Percentiles rank a stretch among this genome's conserved stretches.
phyloP scores from a whole-genome alignment of 2,329 filamentous ascomycete species.

The Venturia effusa region DNA sequence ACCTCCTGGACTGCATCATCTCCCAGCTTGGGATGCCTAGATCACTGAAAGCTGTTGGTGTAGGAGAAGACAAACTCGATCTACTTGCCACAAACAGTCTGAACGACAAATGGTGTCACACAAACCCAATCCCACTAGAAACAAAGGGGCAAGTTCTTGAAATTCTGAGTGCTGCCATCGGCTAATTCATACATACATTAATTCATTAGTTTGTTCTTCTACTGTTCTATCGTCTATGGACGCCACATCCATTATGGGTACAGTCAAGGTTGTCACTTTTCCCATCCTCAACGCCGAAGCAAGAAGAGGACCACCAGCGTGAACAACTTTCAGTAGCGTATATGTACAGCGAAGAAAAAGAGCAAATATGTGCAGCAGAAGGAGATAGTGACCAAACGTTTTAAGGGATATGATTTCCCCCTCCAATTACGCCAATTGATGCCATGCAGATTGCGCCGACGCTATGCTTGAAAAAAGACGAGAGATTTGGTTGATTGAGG shows the following conservation, averaged over 20 bases:
- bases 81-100: constrained; percentile 39
- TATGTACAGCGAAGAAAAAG: background rate
- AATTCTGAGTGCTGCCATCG: constrained; percentile 34
- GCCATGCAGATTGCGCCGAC: background rate
- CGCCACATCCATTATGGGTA: background rate
- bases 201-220: background rate
- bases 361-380: background rate
- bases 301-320: background rate
- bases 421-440: background rate
- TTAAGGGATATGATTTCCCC: background rate
- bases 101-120: constrained; percentile 38
- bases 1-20: constrained; percentile 42
- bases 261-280: background rate
- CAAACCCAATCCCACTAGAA: constrained; percentile 39
- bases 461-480: background rate
- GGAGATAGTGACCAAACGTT: background rate
- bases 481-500: background rate
- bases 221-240: background rate
- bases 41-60: constrained; percentile 39
- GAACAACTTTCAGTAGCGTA: background rate
- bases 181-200: background rate
- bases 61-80: constrained; percentile 38
- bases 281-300: background rate
- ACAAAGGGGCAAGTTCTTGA: constrained; percentile 40
- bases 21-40: constrained; percentile 43